Base-by-base conservation (phyloP, 495 filamentous ascomycete genomes). In the Penicillium paradoxum region DNA sequence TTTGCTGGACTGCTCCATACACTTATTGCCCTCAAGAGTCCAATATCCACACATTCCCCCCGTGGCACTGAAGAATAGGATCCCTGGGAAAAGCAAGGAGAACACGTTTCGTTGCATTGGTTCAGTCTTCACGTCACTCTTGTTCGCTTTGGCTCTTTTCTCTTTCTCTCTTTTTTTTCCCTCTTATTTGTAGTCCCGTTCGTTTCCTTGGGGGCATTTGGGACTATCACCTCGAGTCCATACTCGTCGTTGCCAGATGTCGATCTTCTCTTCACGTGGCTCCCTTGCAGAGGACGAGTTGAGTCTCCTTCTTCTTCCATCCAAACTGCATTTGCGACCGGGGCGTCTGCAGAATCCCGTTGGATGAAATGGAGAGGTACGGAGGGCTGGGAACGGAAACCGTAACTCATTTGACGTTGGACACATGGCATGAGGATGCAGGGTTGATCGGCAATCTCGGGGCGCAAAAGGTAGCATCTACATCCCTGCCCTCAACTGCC, bases 341-440 rank as follows among this genome's bases (percentile, higher is more conserved):
- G 43, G 51, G 22, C 39, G 44, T 18, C 54, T 57, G 55, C 49
- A 44, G 5, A 37, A 5, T 39, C 24, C 46, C 46, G 45, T 36
- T 34, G 21, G 25, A 27, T 7, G 24, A 27, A 7, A 27, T 27
- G 24, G 7, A 27, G n/a, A n/a, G n/a, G n/a, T n/a, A n/a, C n/a
- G n/a, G n/a, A n/a, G n/a, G n/a, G n/a, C n/a, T n/a, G n/a, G n/a
- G n/a, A 27, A 3, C 24, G 24, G 3, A 3, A 27, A 27, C 3
- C 3, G 24, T 7, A 27, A 27, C 24, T 7, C 24, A 44, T 32
- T 49, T 36, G 56, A 51, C 25, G 56, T 55, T 51, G 52, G 47
- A 55, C 56, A 59, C 56, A 59, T 59, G 56, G 56, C 56, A 37
- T 18, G 21, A 42, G 21, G 24, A 38, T 38, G 45, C 45, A 49